phyloP scores from a whole-genome alignment of 495 filamentous ascomycete genomes.

The Lophiostoma macrostomum region DNA sequence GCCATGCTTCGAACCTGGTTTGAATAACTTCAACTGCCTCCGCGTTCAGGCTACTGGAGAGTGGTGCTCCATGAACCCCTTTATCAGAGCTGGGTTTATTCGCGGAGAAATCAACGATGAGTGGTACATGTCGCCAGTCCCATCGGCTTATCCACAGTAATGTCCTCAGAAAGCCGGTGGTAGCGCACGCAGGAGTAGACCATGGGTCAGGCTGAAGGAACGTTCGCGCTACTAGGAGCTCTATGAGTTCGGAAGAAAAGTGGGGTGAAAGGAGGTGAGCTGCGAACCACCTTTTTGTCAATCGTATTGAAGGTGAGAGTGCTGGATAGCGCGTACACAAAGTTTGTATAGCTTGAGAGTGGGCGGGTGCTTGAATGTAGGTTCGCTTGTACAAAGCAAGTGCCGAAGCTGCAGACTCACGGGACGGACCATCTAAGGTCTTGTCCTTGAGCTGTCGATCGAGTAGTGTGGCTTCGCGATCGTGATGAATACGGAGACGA shows the following conservation, averaged over 20 bases:
- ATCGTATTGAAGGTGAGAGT: constrained; percentile 79
- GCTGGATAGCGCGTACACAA: constrained; percentile 77
- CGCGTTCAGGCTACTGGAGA: constrained; percentile 44
- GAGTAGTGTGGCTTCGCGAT: constrained; percentile 78
- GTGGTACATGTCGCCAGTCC: constrained; percentile 84
- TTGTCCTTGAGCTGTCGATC: constrained; percentile 75
- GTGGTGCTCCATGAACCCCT: constrained; percentile 2
- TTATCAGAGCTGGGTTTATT: neutral
- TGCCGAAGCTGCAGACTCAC: constrained; percentile 63
- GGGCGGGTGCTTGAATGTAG: constrained; percentile 69
- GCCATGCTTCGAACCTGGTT: constrained; percentile 72
- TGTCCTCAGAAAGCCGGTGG: constrained; percentile 77
- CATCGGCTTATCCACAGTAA: constrained; percentile 74
- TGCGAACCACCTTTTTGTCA: constrained; percentile 87
- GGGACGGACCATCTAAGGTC: constrained; percentile 53
- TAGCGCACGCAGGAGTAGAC: constrained; percentile 70
- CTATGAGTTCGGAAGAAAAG: constrained; percentile 74
- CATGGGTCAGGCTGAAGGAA: constrained; percentile 86
- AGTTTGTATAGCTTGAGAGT: constrained; percentile 74
- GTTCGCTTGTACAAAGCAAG: constrained; percentile 67
- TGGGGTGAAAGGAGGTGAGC: constrained; percentile 74
- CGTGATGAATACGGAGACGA: constrained; percentile 69
- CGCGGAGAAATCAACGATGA: constrained; percentile 67
- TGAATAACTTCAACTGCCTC: constrained; percentile 59
- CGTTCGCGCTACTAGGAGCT: constrained; percentile 68